Evolutionary conservation across 2,329 filamentous ascomycete genomes (phyloP), one percentile per base, ranked within the genome.

Genomic region (Aureobasidium sp.): DNA sequence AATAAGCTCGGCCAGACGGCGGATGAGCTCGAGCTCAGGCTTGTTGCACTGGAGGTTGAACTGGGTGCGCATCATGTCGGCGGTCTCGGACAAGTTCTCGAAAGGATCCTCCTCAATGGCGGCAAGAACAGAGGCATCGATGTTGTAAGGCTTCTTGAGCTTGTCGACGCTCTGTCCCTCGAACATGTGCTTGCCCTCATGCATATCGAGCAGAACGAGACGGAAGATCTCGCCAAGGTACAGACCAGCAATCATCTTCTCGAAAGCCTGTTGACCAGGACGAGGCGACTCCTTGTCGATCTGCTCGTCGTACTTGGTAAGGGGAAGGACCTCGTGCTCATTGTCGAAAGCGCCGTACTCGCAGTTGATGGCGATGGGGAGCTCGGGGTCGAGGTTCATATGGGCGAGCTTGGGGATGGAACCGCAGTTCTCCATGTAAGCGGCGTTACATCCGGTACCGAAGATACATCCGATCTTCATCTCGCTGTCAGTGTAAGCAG

Each of bases 391-490:
- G 38, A 97, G 83, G 69, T 95, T 94, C 80, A 95, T 83, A 77
- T 96, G 85, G 11, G 88, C 90, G 59, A 99, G 84, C 81, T 99
- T 99, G 65, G 92, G 93, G 65, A 99, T 90, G 13, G 87, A 89
- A 65, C 90, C 91, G 65, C 84, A 89, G 69, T 95, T 77, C 76
- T 99, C 94, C 88, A 99, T 95, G 78, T 99, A 99, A 40, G 94
- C 94, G 42, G 93, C 94, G 70, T 99, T 99, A 78, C 94, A 96
- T 62, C 94, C 94, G 13, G 94, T 99, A 68, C 94, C 94, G 69
- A 99, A 99, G 71, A 99, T 99, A 75, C 93, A 96, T 60, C 94
- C 94, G 69, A 97, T 94, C 77, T 86, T 91, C 84, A 96, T 95
- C 67, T 86, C 84, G 47, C 86, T 79, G 72, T 99, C 92, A n/a